Base-by-base conservation (phyloP, 176 grass and related monocot genomes). In the Bothriochloa decipiens region DNA sequence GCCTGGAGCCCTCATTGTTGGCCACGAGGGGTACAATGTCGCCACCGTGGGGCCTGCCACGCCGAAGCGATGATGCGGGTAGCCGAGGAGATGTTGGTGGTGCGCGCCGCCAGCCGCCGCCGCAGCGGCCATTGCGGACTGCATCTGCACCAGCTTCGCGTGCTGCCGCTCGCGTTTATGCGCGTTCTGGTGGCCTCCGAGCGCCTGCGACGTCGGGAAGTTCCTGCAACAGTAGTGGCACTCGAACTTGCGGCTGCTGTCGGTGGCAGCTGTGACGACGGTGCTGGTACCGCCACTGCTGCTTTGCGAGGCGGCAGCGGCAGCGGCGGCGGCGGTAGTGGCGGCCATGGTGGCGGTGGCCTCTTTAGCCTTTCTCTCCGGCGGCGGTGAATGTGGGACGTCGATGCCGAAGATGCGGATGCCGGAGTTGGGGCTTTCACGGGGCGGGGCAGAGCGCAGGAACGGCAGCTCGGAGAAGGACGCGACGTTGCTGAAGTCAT, bases 191-290 rank as follows among this genome's bases (percentile, higher is more conserved):
- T 99, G 97, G 11, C 97, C 97, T 16, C 93, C 97, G 1, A 99
- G 91, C 12, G 97, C 97, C 81, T 99, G 97, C 72, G 97, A 99
- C 40, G 93, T 99, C 32, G 97, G 91, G 78, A 99, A 99, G 79
- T 96, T 77, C 69, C 97, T 92, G 82, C 91, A 99, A 75, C 97
- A 99, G 81, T 99, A 99, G 84, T 99, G 97, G 86, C 97, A 99
- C 86, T 99, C 97, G 74, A 99, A 99, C 83, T 99, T 99, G 72
- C 94, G 90, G 79, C 77, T 92, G 65, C 80, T 87, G 76, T 86
- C 90, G 0, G 79, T 14, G 33, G 75, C 82, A 16, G 79, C 80
- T 17, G 66, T 77, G 33, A 63, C 52, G 17, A 55, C 85, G 66
- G 86, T 8, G 58, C 3, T 26, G 58, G 58, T 57, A 0, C 13